Base-by-base conservation (phyloP, 768 basidiomycete genomes). In the Tubosaeta brunneosetosa region DNA sequence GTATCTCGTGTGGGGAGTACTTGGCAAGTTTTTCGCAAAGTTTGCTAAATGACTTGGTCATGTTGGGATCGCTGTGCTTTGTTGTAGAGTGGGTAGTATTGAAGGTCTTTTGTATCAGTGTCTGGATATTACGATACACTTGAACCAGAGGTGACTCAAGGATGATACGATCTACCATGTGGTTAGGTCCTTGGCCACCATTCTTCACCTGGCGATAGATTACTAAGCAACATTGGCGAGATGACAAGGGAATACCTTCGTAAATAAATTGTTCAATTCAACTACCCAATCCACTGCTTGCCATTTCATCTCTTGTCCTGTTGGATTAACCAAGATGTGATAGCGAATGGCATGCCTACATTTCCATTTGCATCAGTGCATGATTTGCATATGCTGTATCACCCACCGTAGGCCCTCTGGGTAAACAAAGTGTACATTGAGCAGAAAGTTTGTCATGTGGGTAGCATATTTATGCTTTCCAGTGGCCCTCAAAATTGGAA, bases 251-350 rank as follows among this genome's bases (percentile, higher is more conserved):
- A n/a, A n/a, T 36, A 36, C 36, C 63, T 77, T 78, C 8, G 66
- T 74, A n/a, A 68, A 74, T 1, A 76, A 63, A 52, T 78, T 77
- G 27, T 75, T 70, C 3, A 70, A 60, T 50, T 79, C 74, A 3
- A 74, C 58, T 6, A 67, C 43, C 74, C 74, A 77, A 47, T 77
- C 75, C 3, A 75, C 59, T 0, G 61, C 67, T 1, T 66, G 55
- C 34, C 68, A 78, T 0, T 55, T 55, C 6, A 62, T 61, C 7
- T 52, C 44, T 32, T 64, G n/a, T 61, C 75, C 73, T 0, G 65
- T 73, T 0, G 71, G 75, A 51, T 77, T 78, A 5, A 63, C 44
- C 26, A 73, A 67, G n/a, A 17, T 17, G 19, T 38, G n/a, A 10
- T 38, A 38, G 8, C 17, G 37, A 6, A 36, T 36, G 3, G 34